Evolutionary conservation across 805 yeast genomes (phyloP).

Genomic region (Cyberlindnera petersonii): DNA sequence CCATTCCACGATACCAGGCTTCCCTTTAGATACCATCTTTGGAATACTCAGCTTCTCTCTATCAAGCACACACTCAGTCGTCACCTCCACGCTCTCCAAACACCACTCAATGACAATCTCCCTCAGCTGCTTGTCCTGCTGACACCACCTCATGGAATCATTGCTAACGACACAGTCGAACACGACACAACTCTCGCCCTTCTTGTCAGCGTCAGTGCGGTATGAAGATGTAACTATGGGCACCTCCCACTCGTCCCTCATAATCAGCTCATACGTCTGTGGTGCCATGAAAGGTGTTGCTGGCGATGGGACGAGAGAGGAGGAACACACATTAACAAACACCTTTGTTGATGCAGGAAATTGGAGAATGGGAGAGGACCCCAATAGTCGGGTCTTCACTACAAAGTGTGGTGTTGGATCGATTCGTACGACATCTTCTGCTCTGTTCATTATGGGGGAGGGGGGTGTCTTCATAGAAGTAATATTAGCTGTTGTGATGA

Average conservation of each 20-base stretch:
- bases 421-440: constrained; percentile 26
- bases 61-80: constrained; percentile 47
- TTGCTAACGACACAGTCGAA: constrained; percentile 78
- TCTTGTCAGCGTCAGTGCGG: constrained; percentile 58
- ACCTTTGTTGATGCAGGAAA: constrained; percentile 51
- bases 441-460: constrained; percentile 6
- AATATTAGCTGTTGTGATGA: no score
- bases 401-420: constrained; percentile 71
- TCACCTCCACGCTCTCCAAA: constrained; percentile 68
- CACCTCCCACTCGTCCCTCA: constrained; percentile 77
- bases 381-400: constrained; percentile 51
- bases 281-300: constrained; percentile 48
- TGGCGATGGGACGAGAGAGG: constrained; percentile 63
- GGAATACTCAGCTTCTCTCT: constrained; percentile 62
- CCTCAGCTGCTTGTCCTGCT: constrained; percentile 52
- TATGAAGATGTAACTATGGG: constrained; percentile 70
- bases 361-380: constrained; percentile 20
- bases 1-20: constrained; percentile 42
- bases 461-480: not conserved
- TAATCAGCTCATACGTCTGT: constrained; percentile 56
- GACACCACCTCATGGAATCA: constrained; percentile 58
- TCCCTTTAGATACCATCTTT: constrained; percentile 70
- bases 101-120: constrained; percentile 79
- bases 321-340: constrained; percentile 75
- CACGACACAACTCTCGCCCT: constrained; percentile 59